Evolutionary conservation across 1,139 yeast genomes (phyloP), one percentile per base, ranked within the genome.

Genomic region (Diutina neorugosa): DNA sequence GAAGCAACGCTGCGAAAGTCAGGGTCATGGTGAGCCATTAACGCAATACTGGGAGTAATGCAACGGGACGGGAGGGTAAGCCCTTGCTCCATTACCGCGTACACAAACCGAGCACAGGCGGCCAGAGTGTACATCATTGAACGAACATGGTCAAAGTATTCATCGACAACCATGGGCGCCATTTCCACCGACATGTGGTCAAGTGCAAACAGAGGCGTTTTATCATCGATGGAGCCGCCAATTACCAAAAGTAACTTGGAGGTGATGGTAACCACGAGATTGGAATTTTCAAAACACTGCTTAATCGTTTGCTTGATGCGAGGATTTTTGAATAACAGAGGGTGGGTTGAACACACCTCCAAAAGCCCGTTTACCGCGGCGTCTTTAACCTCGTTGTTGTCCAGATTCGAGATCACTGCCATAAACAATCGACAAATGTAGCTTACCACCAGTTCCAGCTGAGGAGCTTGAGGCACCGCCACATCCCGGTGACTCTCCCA

Each of bases 121-220:
- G 40, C n/a, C 50, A 46, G 50, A 2, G 4, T 19, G 40, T 46
- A 27, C 16, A 27, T 34, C 50, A 27, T 27, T 12, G 37, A 34
- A 14, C 27, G 40, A 2, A 46, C 19, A 7, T 7, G 16, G 11
- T 25, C 37, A 25, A 46, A 27, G 21, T 23, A 46, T 9, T 46
- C 50, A 11, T 46, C 50, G 14, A 46, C 50, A 18, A 46, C n/a
- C 50, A 46, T 27, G 20, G 50, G 50, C 1, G 50, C 50, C 5
- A 46, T 34, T 14, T 46, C 50, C 50, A 46, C 20, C 40, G 27
- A 34, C 18, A 16, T 25, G n/a, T 27, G 40, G 12, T 25, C 21
- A 9, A 46, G 23, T 8, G 37, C 27, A 27, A 46, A 46, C 16
- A 20, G 16, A 9, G 50, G 12, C 8, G 37, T 25, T 7, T 18